Percentiles rank a stretch among this genome's conserved stretches.
Conservation (phyloP, 2,329 filamentous ascomycete genomes). For the Neonectria hederae region DNA sequence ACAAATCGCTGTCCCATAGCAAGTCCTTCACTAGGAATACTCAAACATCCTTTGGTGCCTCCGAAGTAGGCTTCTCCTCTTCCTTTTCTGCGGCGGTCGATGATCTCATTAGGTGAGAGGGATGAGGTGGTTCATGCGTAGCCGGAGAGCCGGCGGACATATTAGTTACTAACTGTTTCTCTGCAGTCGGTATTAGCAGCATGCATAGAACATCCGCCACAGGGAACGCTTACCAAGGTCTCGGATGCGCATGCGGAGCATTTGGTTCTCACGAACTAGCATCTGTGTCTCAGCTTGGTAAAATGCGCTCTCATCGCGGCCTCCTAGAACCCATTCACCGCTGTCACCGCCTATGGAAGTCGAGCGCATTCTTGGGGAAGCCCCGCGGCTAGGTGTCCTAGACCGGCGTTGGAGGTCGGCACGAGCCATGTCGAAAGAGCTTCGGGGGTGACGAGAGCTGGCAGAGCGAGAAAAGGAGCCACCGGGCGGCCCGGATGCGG, state of each 20-base stretch:
- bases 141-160: slow-evolving; percentile 42
- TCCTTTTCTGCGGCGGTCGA: slow-evolving; percentile 56
- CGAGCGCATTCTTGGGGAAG: slow-evolving; percentile 65
- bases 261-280: slow-evolving; percentile 81
- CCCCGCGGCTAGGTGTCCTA: slow-evolving; percentile 66
- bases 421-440: slow-evolving; percentile 68
- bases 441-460: slow-evolving; percentile 59
- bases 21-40: not conserved
- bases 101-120: slow-evolving; percentile 59
- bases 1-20: not conserved
- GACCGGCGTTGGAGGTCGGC: slow-evolving; percentile 66
- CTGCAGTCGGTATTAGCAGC: slow-evolving; percentile 44
- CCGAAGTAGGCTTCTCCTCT: slow-evolving; percentile 26
- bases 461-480: slow-evolving; percentile 63
- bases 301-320: slow-evolving; percentile 78
- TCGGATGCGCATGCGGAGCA: slow-evolving; percentile 78
- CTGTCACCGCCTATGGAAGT: slow-evolving; percentile 68
- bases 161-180: slow-evolving; percentile 62
- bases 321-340: slow-evolving; percentile 70
- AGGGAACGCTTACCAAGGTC: slow-evolving; percentile 72
- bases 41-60: slow-evolving; percentile 31
- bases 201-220: not conserved
- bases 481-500: slow-evolving; percentile 45
- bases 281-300: slow-evolving; percentile 86
- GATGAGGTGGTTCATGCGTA: slow-evolving; percentile 57